Base-by-base conservation (phyloP, 2,329 filamentous ascomycete species). In the Mycosphaerella arachidis region DNA sequence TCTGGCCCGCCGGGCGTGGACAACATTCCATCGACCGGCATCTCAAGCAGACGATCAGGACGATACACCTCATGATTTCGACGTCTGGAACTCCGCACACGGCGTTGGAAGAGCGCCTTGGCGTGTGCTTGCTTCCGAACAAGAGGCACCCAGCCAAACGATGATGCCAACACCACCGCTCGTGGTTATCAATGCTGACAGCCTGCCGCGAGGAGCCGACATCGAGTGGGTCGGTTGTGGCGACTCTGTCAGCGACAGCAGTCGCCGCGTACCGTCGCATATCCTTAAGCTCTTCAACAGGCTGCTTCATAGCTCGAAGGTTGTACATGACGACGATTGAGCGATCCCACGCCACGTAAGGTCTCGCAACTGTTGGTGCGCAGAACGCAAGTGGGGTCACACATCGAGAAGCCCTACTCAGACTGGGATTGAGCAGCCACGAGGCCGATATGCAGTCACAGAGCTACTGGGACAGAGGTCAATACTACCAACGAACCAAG, bases 181-280 rank as follows among this genome's bases (percentile, higher is more conserved):
- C 67, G 88, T 94, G 70, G 83, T 88, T 0, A 87, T 86, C 0
- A 86, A 94, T 70, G 89, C 97, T 1, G 82, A 87, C 48, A 84
- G 86, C 65, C 80, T 99, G 12, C 94, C 94, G 1, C 84, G 90
- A 20, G 80, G 78, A 16, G 88, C 88, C 30, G 80, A 81, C 40
- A 84, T 97, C 10, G 94, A 99, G 77, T 99, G 93, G 92, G 66
- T 69, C 20, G 67, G 63, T 6, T 61, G 48, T 33, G 61, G 63
- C 20, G 56, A 57, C n/a, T 57, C 52, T 8, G 31, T 52, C 9
- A 29, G n/a, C 7, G 6, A 24, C 5, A 27, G 40, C 30, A 30
- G 48, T 16, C 6, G 16, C 18, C 31, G 20, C 16, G 40, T 66
- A 33, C 60, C 57, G 31, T 46, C 51, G 24, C 67, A 68, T 57